phyloP scores from a whole-genome alignment of 306 rosid genomes.

The Vigna nakashimae region DNA sequence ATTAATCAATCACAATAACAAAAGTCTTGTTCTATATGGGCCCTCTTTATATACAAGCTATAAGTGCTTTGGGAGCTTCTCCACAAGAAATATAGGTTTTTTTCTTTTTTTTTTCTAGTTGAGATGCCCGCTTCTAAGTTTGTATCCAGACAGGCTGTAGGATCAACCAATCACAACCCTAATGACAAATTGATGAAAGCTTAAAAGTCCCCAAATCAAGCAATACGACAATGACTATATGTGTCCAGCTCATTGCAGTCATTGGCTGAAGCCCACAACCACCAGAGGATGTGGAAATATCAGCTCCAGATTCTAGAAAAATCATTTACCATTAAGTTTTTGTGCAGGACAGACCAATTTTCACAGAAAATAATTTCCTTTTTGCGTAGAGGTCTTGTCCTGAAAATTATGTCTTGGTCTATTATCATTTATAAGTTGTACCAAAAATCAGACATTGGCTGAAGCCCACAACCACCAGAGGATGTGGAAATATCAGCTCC shows the following conservation, averaged over 20 bases:
- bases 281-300: neutral
- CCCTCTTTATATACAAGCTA: too few relatives aligned
- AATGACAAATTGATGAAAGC: constrained; percentile 9
- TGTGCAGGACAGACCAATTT: constrained; percentile 19
- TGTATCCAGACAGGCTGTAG: neutral
- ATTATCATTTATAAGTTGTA: neutral
- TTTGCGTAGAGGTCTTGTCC: neutral
- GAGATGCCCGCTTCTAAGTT: too few relatives aligned
- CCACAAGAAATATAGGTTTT: too few relatives aligned
- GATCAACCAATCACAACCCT: constrained; percentile 21
- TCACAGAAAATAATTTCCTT: constrained; percentile 1
- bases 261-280: constrained; percentile 22
- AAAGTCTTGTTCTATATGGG: neutral
- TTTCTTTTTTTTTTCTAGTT: too few relatives aligned
- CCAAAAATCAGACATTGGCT: constrained; percentile 22
- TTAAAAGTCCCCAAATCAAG: constrained; percentile 28
- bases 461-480: constrained; percentile 10
- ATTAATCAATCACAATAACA: constrained; percentile 31
- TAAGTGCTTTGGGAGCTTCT: too few relatives aligned
- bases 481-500: neutral
- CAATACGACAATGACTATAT: constrained; percentile 10
- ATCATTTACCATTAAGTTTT: neutral
- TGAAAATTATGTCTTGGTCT: neutral
- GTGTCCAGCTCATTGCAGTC: constrained; percentile 2
- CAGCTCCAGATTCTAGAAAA: neutral